Evolutionary conservation across 768 basidiomycete species (phyloP), one percentile per base, ranked within the genome.

Genomic region (Tylopilus rubrobrunneus): DNA sequence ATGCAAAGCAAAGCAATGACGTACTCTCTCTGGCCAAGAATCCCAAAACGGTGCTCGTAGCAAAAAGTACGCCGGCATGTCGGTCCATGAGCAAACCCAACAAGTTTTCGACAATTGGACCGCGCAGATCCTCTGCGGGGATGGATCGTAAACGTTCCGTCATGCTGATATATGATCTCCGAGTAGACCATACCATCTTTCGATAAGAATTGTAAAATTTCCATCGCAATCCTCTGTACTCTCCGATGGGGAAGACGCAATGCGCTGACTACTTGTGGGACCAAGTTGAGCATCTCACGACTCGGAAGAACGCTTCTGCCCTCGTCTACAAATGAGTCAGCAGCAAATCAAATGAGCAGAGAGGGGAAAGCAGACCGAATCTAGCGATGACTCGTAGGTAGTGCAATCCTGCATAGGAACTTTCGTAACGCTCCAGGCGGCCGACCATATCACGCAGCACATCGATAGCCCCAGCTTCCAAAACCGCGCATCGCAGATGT

Each of bases 381-480:
- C 52, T 34, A 45, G 59, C 54, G 19, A 69, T 28, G 0, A 55
- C 31, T 5, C 58, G 67, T 2, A 68, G 44, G 39, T 68, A 68
- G 36, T 67, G 60, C 43, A 68, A 48, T 5, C 59, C 59, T 5
- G 65, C 63, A 15, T 61, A 59, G 2, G 43, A 49, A 2, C 41
- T 49, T 29, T 56, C 56, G 29, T 56, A 45, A 1, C 41, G 23
- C 41, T 36, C 52, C 11, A 47, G 33, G 15, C 45, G 33, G 15
- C 45, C 39, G 5, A 68, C 34, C 62, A 68, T 67, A 11, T 39
- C 36, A 9, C 47, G 39, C 15, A 68, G 34, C 7, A 36, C 53
- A 4, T 44, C 41, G 39, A 68, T 45, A 9, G 58, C 53, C 2
- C 49, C 60, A 2, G 55, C 48, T 3, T 51, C 53, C 44, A 68